Percentiles rank a stretch among this genome's conserved stretches.
These are phyloP conservation scores for Fragosphaeria purpurea DNA, from an alignment of 2,329 filamentous ascomycete species.

Conservation along the genomic window DNA sequence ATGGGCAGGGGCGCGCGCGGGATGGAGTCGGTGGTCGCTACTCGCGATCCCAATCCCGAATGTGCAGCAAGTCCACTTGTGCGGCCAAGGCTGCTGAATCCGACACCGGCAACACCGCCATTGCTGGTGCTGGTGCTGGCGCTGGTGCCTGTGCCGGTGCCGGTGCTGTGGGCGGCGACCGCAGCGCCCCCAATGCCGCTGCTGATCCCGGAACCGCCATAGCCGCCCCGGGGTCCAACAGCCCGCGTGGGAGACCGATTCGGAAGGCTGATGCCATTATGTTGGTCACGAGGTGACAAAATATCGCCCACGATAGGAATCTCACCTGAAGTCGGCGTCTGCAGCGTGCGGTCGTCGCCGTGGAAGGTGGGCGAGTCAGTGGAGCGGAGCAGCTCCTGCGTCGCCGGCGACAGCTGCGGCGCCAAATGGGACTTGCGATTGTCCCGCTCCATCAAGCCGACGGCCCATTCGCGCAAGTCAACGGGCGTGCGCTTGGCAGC, in stretches of 20 bases:
- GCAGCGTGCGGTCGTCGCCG: conserved; percentile 36
- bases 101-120: conserved; percentile 9
- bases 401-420: conserved; percentile 67
- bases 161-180: background rate
- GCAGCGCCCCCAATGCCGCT: conserved; percentile 3
- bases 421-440: conserved; percentile 91
- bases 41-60: conserved; percentile 43
- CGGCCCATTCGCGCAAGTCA: conserved; percentile 85
- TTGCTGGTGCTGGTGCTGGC: background rate
- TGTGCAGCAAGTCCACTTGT: conserved; percentile 34
- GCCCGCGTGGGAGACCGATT: conserved; percentile 41
- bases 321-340: conserved; percentile 61
- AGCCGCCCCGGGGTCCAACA: conserved; percentile 24
- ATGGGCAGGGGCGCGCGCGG: conserved; percentile 33
- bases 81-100: conserved; percentile 34
- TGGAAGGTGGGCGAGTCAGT: conserved; percentile 48
- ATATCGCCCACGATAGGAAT: conserved; percentile 56
- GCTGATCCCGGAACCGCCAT: background rate
- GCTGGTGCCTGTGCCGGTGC: conserved; percentile 1
- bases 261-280: conserved; percentile 26
- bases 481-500: conserved; percentile 95
- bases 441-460: conserved; percentile 86
- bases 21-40: conserved; percentile 41
- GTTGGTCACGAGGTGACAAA: conserved; percentile 42
- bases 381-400: conserved; percentile 62